Conservation (phyloP, 805 yeast species). For the Saccharomycopsis schoenii region DNA sequence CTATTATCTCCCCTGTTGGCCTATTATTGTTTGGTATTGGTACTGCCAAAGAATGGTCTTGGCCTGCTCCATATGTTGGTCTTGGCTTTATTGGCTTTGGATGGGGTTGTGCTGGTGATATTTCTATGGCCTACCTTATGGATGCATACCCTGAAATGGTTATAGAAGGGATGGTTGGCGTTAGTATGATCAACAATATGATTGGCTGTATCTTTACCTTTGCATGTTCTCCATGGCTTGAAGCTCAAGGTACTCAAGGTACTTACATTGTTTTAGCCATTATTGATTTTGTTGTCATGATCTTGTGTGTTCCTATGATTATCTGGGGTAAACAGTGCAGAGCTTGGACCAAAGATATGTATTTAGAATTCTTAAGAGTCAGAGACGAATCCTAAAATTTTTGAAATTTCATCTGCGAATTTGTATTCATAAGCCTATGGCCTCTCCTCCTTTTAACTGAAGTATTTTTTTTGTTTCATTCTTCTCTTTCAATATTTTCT, state of each 20-base stretch:
- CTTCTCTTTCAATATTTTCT: neutral
- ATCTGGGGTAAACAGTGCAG: constrained; percentile 53
- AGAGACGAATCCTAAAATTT: constrained; percentile 30
- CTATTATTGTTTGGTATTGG: constrained; percentile 57
- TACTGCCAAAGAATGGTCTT: constrained; percentile 42
- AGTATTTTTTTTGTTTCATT: neutral
- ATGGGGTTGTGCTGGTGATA: constrained; percentile 64
- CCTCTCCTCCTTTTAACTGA: neutral
- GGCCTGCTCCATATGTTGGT: constrained; percentile 49
- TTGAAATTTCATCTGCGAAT: neutral
- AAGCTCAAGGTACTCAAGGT: constrained; percentile 44
- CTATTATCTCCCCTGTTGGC: constrained; percentile 52
- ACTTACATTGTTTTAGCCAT: constrained; percentile 54
- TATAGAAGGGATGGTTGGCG: constrained; percentile 64
- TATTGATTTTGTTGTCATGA: constrained; percentile 49
- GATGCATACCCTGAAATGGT: constrained; percentile 62
- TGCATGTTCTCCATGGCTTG: constrained; percentile 52
- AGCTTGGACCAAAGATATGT: constrained; percentile 46
- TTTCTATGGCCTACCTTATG: constrained; percentile 58
- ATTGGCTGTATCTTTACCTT: constrained; percentile 61
- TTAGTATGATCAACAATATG: constrained; percentile 50
- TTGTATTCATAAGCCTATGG: too few species aligned
- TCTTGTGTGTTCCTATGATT: constrained; percentile 46
- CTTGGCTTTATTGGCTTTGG: constrained; percentile 59
- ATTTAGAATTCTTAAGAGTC: constrained; percentile 41